Evolutionary conservation across 176 grass and related monocot species (phyloP), one percentile per base, ranked within the genome.

Genomic region (Triticum dicoccoides): DNA sequence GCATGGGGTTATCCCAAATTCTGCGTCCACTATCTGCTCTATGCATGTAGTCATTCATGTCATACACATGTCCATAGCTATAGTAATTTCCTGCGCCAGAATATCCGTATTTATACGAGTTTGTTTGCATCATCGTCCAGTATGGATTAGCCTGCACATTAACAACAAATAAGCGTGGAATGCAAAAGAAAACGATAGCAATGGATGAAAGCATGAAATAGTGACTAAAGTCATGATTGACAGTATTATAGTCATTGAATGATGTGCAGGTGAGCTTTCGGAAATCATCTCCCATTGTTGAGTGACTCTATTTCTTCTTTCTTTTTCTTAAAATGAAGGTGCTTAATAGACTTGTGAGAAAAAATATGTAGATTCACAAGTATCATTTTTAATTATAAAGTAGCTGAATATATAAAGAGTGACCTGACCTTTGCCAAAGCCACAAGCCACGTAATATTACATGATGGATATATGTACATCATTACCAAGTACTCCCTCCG

Each of bases 81-180:
- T 92, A 96, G 80, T 96, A 94, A 89, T 87, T 92, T 80, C 89
- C 94, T 69, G 91, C 49, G 30, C 84, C 90, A 91, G 93, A 88
- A 86, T 92, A 92, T 72, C 84, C 91, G 61, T 96, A 98, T 74
- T 98, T 98, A 52, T 98, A 98, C 78, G 90, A 89, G 81, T 91
- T 96, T 88, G 94, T 89, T 44, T 96, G 92, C 93, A 94, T 92
- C 88, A 86, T 92, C 87, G 96, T 69, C 96, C 96, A 98, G 88
- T 98, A 98, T 21, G 90, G 90, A 81, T 96, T 94, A 79, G 71
- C 90, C 96, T 98, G 90, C 80, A 72, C 25, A 20, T 71, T 70
- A 82, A 54, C 24, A 23, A 52, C 69, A 87, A 54, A 65, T 83
- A 74, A 86, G 39, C 54, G 12, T 73, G 51, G 38, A 80, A 65